Evolutionary conservation across 1,284 basidiomycete genomes (phyloP).

Genomic region (Ustilago shanxiensis): DNA sequence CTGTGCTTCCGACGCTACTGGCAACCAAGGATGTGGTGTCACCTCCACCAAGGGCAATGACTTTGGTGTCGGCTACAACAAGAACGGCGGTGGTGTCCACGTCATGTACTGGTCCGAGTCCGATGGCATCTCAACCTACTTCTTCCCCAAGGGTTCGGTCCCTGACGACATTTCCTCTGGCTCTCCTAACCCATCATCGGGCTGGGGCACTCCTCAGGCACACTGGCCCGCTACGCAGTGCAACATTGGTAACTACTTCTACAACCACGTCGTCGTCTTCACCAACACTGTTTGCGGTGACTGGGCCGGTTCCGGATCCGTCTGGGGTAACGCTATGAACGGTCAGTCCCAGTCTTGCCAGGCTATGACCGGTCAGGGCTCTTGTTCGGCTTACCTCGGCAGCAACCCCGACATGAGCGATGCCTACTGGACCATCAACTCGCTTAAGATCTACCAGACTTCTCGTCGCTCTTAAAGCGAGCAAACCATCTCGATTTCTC

Average conservation of each 20-base stretch:
- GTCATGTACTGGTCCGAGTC: conserved; percentile 46
- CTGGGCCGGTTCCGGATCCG: conserved; percentile 48
- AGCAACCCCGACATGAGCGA: conserved; percentile 45
- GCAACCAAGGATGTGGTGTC: conserved; percentile 80
- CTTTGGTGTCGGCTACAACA: conserved; percentile 76
- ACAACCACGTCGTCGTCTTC: conserved; percentile 58
- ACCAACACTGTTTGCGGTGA: conserved; percentile 57
- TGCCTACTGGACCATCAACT: conserved; percentile 60
- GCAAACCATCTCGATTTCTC: neutral
- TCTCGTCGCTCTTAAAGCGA: conserved; percentile 27
- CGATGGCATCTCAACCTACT: conserved; percentile 74
- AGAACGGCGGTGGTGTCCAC: conserved; percentile 75
- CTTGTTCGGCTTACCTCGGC: conserved; percentile 41
- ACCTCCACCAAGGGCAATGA: conserved; percentile 71
- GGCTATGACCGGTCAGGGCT: conserved; percentile 34
- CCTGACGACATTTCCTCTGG: conserved; percentile 72
- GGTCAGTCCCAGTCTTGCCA: conserved; percentile 52
- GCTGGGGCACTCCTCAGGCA: conserved; percentile 74
- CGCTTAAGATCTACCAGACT: conserved; percentile 59
- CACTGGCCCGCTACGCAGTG: conserved; percentile 72
- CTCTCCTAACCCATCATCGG: conserved; percentile 67
- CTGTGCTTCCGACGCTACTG: conserved; percentile 75
- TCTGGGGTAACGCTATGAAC: conserved; percentile 52
- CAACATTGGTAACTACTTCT: conserved; percentile 73
- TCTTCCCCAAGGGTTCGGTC: conserved; percentile 73